Base-by-base conservation (phyloP, 129 eudicot species). In the Flaveria linearis region DNA sequence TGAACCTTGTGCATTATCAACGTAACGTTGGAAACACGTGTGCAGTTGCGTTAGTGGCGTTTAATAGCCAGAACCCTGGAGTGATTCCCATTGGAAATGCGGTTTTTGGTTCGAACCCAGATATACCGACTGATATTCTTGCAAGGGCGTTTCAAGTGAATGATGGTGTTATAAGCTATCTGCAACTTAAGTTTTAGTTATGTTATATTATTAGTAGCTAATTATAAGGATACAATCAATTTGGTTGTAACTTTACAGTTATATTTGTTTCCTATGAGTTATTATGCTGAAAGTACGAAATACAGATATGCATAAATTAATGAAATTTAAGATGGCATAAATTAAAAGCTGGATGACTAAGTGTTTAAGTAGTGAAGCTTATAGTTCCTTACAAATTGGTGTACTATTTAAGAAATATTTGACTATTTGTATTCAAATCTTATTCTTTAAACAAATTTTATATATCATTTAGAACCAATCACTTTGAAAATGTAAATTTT, bases 51-150 rank as follows among this genome's bases (percentile, higher is more conserved):
- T 42, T 82, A 18, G 85, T 73, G 43, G 85, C 79, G 0, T 78
- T 82, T 64, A 76, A 64, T 33, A 77, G 85, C 71, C 85, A 82
- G 17, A 82, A 82, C 63, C 85, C 85, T 10, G 85, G 82, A 78
- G 85, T 77, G n/a, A 66, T 76, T 57, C 52, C 74, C 0, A 53
- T 77, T 63, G 75, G 75, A 28, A 82, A 20, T 53, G 78, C 78
- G 9, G 75, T 82, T n/a, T 82, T 82, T 62, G 85, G 85, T 42
- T 77, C 85, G 1, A 77, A 82, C 2, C 85, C 85, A 11, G 79
- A 78, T 41, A 82, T 82, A 71, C 77, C 82, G 1, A 74, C 74
- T 4, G 69, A 82, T 77, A 60, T 66, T 43, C 85, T 82, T 23
- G 55, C 79, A 28, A 72, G 60, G 47, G 82, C 85, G 39, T 82